Base-by-base conservation (phyloP, 176 grass and related monocot species). In the Saccharum officinarum region DNA sequence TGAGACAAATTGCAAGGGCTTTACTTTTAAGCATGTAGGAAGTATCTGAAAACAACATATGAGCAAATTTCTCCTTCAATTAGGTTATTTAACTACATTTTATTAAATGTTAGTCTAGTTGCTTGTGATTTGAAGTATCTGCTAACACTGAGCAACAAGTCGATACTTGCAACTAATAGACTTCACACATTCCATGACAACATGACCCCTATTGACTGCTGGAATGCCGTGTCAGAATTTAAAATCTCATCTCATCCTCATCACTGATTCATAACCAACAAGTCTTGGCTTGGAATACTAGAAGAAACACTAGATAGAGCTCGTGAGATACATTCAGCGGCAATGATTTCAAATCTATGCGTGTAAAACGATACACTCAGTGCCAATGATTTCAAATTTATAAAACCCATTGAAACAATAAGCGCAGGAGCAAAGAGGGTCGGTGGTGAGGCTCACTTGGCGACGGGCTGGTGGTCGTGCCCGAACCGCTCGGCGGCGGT, bases 401-500 rank as follows among this genome's bases (percentile, higher is more conserved):
- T 54, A 54, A 22, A 55, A 55, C 18, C 18, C 52, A 55, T 3
- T 57, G 54, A 57, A 59, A 59, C 22, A 59, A 59, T 59, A 62
- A 45, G 45, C 18, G 34, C 5, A 73, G 49, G 45, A 88, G 42
- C 39, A 47, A 63, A 0, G 57, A 57, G 80, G 69, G 40, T 16
- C 34, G 49, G 28, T 3, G 63, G 13, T 5, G 18, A 23, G 26
- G 84, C 87, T 92, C 77, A 92, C 93, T 88, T 95, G 50, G 93
- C 87, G 54, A 90, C 86, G 8, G 77, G 85, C 73, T 92, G 93
- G 54, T 92, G 82, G 61, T 86, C 82, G 9, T 86, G 67, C 6
- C 90, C 90, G 76, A 88, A 92, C 30, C 86, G 80, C 73, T 92
- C 90, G 36, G 85, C 85, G 10, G 90, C 93, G 40, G 87, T 31